Evolutionary conservation across 208 protist genomes (phyloP), one percentile per base, ranked within the genome.

Genomic region (Wallacemonas sp.): DNA sequence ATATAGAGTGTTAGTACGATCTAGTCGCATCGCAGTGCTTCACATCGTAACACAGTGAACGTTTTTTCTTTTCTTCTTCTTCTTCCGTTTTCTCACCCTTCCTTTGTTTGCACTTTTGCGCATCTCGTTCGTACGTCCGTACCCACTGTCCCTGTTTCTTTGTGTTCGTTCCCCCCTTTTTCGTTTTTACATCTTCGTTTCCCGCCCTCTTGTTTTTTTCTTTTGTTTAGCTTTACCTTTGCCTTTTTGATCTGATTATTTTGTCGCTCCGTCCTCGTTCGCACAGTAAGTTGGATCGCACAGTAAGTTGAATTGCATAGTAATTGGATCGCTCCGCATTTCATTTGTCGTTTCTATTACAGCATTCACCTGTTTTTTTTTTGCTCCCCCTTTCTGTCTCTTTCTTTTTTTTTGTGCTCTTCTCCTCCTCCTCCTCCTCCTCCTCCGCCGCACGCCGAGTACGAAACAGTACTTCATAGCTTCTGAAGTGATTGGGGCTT

Each of bases 71-170:
- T 34, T 9, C 46, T 41, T 36, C 56, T 43, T 4, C 19, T 26
- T 56, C 32, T 55, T 55, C 47, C 56, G 16, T 47, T 57, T 27
- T 69, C 24, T 74, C 24, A 36, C 63, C 65, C 8, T 71, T 47
- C 27, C 43, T 54, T 56, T 72, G 55, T 5, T 43, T 26, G 9
- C 26, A 57, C 27, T 34, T 44, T 23, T 48, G 54, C 30, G 9
- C 26, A 19, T 30, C 14, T 33, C 16, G 16, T 17, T 55, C 12
- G 17, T 4, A 38, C 24, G 24, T 60, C 24, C 12, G 5, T 43
- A 23, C 19, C 54, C 5, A 6, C 27, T 41, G 34, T 60, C 44
- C 54, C 41, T 60, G 4, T 41, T 43, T 34, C 30, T 43, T 60
- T 19, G 17, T 32, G 17, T 23, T 17, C 26, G 6, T 41, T 14